phyloP scores from a whole-genome alignment of 208 protist species.

The Phytomonas francai region DNA sequence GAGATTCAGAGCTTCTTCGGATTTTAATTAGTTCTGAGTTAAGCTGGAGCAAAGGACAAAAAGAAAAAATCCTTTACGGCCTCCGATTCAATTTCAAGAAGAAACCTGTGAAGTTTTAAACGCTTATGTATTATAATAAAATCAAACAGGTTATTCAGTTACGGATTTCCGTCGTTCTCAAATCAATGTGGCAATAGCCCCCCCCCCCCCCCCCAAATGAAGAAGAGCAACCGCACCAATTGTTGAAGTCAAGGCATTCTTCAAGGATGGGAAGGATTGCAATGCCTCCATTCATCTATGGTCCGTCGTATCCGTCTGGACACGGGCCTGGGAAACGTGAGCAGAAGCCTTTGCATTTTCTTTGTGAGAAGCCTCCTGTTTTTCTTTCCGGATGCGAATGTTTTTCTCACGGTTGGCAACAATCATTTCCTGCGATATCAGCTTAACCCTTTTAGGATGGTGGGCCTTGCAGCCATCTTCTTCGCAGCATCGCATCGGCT shows the following conservation, averaged over 20 bases:
- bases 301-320: background rate
- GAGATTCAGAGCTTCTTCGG: background rate
- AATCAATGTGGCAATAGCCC: background rate
- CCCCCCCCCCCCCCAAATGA: background rate
- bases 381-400: slow-evolving; percentile 34
- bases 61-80: background rate
- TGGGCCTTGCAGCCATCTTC: slow-evolving; percentile 4
- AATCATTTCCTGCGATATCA: slow-evolving; percentile 30
- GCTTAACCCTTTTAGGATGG: background rate
- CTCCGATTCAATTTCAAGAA: background rate
- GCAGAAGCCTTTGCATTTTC: slow-evolving; percentile 15
- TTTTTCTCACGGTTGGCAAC: slow-evolving; percentile 59
- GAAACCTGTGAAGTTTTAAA: background rate
- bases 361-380: slow-evolving; percentile 35
- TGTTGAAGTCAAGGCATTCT: background rate
- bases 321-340: background rate
- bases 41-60: background rate
- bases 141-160: background rate
- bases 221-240: background rate
- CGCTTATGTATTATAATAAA: background rate
- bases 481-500: slow-evolving; percentile 6
- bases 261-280: background rate
- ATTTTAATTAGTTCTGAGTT: background rate
- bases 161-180: background rate
- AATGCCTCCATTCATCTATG: background rate